Evolutionary conservation across 345 rosid genomes (phyloP).

Genomic region (Mallotus nudiflorus): DNA sequence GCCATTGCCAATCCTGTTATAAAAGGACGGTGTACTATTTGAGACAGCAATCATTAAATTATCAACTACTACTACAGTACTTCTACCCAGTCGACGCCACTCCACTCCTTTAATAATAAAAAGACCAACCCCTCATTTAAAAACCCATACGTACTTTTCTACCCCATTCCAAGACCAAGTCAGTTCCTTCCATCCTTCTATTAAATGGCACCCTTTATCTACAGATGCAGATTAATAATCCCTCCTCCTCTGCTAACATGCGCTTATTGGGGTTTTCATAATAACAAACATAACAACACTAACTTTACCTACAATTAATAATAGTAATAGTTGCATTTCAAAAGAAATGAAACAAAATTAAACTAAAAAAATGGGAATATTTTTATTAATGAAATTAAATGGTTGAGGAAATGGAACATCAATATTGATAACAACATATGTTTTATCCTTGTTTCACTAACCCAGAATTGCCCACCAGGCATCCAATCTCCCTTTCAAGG

Average conservation of each 20-base stretch:
- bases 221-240: too few relatives aligned
- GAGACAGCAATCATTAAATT: constrained; percentile 22
- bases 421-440: constrained; percentile 42
- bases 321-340: neutral
- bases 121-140: constrained; percentile 37
- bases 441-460: constrained; percentile 44
- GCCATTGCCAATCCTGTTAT: constrained; percentile 8
- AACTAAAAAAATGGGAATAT: constrained; percentile 33
- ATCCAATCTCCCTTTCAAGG: constrained; percentile 44
- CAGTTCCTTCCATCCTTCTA: neutral
- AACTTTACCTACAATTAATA: neutral
- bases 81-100: too few relatives aligned
- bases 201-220: too few relatives aligned
- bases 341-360: neutral
- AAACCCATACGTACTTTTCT: constrained; percentile 19
- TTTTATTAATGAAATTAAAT: constrained; percentile 51
- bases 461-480: constrained; percentile 54
- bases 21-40: neutral
- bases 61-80: too few relatives aligned
- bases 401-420: constrained; percentile 40
- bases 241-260: too few relatives aligned
- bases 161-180: neutral
- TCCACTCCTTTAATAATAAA: constrained; percentile 16
- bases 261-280: too few relatives aligned
- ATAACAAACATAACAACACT: too few relatives aligned